Percentiles rank a stretch among this genome's conserved stretches.
phyloP scores from a whole-genome alignment of 2,329 filamentous ascomycete species.

The Exophiala phaeomuriformis region DNA sequence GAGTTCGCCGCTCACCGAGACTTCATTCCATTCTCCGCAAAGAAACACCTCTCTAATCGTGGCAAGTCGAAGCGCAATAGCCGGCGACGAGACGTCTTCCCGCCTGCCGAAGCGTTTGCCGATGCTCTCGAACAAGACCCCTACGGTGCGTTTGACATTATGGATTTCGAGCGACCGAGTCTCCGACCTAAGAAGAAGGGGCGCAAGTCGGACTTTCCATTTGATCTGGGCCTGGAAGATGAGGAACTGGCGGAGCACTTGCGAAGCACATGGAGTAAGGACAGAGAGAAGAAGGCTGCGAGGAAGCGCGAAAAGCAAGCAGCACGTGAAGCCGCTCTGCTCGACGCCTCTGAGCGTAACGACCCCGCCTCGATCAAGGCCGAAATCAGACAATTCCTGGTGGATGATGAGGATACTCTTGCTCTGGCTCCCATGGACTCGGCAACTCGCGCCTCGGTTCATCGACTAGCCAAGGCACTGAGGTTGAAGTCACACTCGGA shows the following conservation, averaged over 20 bases:
- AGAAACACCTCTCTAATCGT: slow-evolving; percentile 24
- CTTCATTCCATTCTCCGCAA: slow-evolving; percentile 23
- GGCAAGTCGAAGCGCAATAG: slow-evolving; percentile 26
- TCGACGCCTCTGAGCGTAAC: slow-evolving; percentile 48
- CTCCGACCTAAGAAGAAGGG: slow-evolving; percentile 60
- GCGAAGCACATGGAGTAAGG: slow-evolving; percentile 55
- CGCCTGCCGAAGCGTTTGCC: slow-evolving; percentile 50
- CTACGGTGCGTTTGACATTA: slow-evolving; percentile 69
- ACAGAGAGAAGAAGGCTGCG: slow-evolving; percentile 63
- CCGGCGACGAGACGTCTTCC: slow-evolving; percentile 38
- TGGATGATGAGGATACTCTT: slow-evolving; percentile 37
- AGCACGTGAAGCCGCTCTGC: slow-evolving; percentile 57
- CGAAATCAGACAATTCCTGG: slow-evolving; percentile 49
- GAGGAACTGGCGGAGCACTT: slow-evolving; percentile 59
- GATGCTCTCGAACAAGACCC: slow-evolving; percentile 53
- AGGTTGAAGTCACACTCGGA: slow-evolving; percentile 77
- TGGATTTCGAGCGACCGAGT: slow-evolving; percentile 70
- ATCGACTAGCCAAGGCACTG: slow-evolving; percentile 68
- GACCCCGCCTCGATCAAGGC: slow-evolving; percentile 60
- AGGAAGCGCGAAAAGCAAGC: slow-evolving; percentile 65
- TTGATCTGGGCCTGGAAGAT: slow-evolving; percentile 51
- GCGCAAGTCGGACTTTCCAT: slow-evolving; percentile 46
- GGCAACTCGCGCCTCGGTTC: slow-evolving; percentile 65
- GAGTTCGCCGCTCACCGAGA: slow-evolving; percentile 20
- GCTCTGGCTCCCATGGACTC: slow-evolving; percentile 79